Base-by-base conservation (phyloP, 805 yeast genomes). In the Pichia occidentalis region DNA sequence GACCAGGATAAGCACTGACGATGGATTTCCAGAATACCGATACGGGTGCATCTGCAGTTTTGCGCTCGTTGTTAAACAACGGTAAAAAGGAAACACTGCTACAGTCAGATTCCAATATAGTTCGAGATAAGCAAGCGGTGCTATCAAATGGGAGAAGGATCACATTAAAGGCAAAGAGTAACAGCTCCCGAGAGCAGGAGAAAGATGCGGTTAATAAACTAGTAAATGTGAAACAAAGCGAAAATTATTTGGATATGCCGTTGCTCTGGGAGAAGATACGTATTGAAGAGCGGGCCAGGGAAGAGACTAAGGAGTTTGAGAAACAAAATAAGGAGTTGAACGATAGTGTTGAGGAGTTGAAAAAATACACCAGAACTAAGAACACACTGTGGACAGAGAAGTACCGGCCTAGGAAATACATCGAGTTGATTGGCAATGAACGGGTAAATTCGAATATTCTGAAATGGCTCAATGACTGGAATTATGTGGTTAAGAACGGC, bases 371-470 rank as follows among this genome's bases (percentile, higher is more conserved):
- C 10, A 18, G 10, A 12, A 27, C 26, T 12, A 26, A 18, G 6
- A 35, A 40, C 21, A 9, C 34, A 16, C 47, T 70, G 22, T 60
- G 71, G 77, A 74, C 78, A 3, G 90, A 82, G 49, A 79, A 79
- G 53, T 82, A 80, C 68, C 63, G 85, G 43, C 86, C 90, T 0
- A 58, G 56, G 27, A 61, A 56, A n/a, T 81, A 79, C 59, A 49
- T 80, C 23, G 86, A 82, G 45, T 61, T 82, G 25, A 68, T 79
- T 0, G 90, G 90, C 0, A 79, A 81, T 44, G 90, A 82, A 47
- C 60, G 68, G 29, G 66, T 76, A 0, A 82, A 81, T 48, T 62
- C 88, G 37, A 55, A 59, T 13, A 67, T 80, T 21, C 52, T 82
- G 24, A 61, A 67, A 24, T 83, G 90, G 90, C 45, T 82, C 9